A percentile compares a stretch with the other conserved stretches of the same genome.
Evolutionary conservation across 768 basidiomycete genomes (phyloP).

Genomic region (Leccinum variicolor): DNA sequence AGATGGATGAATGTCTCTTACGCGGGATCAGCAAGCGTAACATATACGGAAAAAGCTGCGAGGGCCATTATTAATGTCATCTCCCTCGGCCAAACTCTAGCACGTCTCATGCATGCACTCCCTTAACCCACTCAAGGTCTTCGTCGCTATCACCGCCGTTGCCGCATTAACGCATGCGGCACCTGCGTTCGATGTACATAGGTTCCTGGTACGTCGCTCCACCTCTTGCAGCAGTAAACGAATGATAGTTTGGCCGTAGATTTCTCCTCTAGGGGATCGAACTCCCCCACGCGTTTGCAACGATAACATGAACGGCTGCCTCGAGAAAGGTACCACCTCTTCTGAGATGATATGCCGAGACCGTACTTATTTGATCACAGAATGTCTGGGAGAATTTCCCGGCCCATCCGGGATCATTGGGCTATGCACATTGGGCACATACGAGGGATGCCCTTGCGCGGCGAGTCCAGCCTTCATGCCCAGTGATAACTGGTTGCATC

Average conservation of each 20-base stretch:
- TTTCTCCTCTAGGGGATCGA: background rate
- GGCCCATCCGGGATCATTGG: background rate
- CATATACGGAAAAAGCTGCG: background rate
- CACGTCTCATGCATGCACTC: background rate
- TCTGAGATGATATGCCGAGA: background rate
- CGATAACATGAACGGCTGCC: background rate
- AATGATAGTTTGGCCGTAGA: background rate
- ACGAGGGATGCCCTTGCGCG: background rate
- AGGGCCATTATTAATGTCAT: background rate
- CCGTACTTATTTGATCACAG: background rate
- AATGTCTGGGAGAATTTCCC: background rate
- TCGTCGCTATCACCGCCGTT: background rate
- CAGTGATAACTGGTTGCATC: background rate
- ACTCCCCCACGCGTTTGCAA: background rate
- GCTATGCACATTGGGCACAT: background rate
- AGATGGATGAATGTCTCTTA: too few species aligned
- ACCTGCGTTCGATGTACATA: background rate
- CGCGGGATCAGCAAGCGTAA: background rate
- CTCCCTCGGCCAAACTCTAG: background rate
- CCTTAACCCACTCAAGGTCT: background rate
- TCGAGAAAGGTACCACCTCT: background rate
- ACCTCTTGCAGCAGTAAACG: background rate
- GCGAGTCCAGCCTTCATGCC: background rate
- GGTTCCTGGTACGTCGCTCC: background rate
- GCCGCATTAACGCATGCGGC: background rate